Base-by-base conservation (phyloP, 495 filamentous ascomycete species). In the Aspergillus asperescens region DNA sequence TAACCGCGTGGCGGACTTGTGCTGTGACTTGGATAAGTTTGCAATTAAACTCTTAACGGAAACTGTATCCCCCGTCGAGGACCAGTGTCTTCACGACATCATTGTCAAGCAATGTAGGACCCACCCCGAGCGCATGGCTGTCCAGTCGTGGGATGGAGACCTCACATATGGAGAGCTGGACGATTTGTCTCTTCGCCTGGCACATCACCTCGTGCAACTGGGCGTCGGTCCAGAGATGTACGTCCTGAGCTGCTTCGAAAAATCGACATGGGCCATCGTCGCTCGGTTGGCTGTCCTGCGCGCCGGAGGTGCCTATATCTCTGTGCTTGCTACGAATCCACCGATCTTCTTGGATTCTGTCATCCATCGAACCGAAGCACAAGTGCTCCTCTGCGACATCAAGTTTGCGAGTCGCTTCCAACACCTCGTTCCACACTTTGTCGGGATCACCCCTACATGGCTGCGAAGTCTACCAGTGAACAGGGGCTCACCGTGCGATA, bases 261-360 rank as follows among this genome's bases (percentile, higher is more conserved):
- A 71, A 45, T 66, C 62, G 2, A 64, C 55, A 2, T 71, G 65
- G 65, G 57, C 67, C 15, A 58, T 69, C 12, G 61, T 71, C 0
- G 62, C 64, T 12, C 54, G 59, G 5, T 57, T 70, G 4, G 66
- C 57, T 6, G 56, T 71, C 10, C 48, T 71, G 47, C 68, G 62
- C 54, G 60, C 65, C 13, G 68, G 69, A 0, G 69, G 70, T 29
- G 77, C 70, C 1, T 78, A 77, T 58, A 72, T 81, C 7, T 71
- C 71, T 2, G 63, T 85, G 6, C 79, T 83, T 55, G 71, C 73
- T 7, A 60, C 57, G 4, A 65, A 78, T 28, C 81, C 82, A 4
- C 70, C 60, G 3, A 25, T 48, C 12, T 63, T 56, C 20, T 49
- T 66, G 13, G 45, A 51, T 1, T 61, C 61, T 6, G 57, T 61